Base-by-base conservation (phyloP, 352 stramenopile genomes). In the Globisporangium perplexum region DNA sequence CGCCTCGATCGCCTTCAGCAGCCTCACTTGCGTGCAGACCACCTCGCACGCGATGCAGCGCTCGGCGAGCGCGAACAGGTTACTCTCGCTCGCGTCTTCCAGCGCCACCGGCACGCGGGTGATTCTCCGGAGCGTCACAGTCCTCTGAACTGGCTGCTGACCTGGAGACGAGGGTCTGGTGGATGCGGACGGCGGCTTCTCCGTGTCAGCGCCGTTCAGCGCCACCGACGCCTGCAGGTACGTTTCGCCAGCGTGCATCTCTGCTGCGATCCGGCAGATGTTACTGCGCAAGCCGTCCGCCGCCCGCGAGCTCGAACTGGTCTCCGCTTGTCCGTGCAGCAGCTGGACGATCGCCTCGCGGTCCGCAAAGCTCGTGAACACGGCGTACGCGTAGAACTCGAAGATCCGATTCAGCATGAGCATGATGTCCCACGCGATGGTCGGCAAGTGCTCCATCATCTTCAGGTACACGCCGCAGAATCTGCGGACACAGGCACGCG, bases 381-480 rank as follows among this genome's bases (percentile, higher is more conserved):
- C 71, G 8, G 75, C 73, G 54, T 89, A 93, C 42, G 86, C 48
- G 30, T 90, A 78, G 61, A 93, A 90, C 59, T 95, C 82, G 30
- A 89, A 87, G 23, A 93, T 49, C 47, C 80, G 83, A 53, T 86
- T 80, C n/a, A 95, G 65, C 48, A 74, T 69, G 31, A 74, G 56
- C 57, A 90, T 86, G 22, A 81, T 62, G 31, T 93, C 77, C 74
- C 77, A 90, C 15, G 69, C 61, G 26, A 89, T 74, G 31, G 86
- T 70, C 14, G 82, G 82, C 43, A 95, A 51, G 28, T 92, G 68
- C 51, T 92, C 68, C 82, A 95, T 93, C 70, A 93, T 90, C 68
- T 95, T 95, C 44, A 95, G 50, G 47, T 95, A 92, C 11, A 90
- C 69, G 35, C 84, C 84, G 30, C 78, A 90, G 30, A 94, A 71